phyloP scores from a whole-genome alignment of 2,329 filamentous ascomycete species.

The Epichloe coenophiala region DNA sequence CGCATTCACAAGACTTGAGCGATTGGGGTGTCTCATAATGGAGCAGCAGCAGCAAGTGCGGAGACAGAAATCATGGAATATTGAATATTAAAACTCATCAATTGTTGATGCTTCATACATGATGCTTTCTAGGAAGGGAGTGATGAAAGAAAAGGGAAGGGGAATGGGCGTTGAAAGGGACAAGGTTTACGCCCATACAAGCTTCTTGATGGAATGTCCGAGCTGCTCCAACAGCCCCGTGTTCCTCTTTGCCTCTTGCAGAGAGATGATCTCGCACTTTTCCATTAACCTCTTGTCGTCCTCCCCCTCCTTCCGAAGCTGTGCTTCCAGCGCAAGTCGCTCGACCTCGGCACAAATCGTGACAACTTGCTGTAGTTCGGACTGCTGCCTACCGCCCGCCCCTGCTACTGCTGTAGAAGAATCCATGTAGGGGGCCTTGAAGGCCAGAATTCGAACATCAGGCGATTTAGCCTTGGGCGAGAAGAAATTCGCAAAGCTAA shows the following conservation, averaged over 20 bases:
- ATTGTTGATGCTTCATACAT: neutral
- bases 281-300: conserved; percentile 36
- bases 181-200: conserved; percentile 61
- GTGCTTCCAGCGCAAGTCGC: conserved; percentile 42
- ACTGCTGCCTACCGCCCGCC: conserved; percentile 29
- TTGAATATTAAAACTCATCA: neutral
- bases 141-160: neutral
- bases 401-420: conserved; percentile 42
- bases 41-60: neutral
- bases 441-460: conserved; percentile 31
- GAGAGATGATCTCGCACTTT: conserved; percentile 60
- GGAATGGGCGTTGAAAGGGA: neutral
- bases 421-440: conserved; percentile 41
- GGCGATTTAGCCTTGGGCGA: conserved; percentile 21
- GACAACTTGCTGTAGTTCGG: conserved; percentile 42
- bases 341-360: conserved; percentile 67
- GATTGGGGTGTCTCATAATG: too few relatives aligned
- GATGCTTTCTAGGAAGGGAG: neutral
- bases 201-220: conserved; percentile 81
- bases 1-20: conserved; percentile 13
- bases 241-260: conserved; percentile 73
- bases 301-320: conserved; percentile 27
- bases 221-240: conserved; percentile 78
- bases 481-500: conserved; percentile 29
- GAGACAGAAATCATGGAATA: neutral